Evolutionary conservation across 2,329 filamentous ascomycete genomes (phyloP).

Genomic region (Talaromyces sp.): DNA sequence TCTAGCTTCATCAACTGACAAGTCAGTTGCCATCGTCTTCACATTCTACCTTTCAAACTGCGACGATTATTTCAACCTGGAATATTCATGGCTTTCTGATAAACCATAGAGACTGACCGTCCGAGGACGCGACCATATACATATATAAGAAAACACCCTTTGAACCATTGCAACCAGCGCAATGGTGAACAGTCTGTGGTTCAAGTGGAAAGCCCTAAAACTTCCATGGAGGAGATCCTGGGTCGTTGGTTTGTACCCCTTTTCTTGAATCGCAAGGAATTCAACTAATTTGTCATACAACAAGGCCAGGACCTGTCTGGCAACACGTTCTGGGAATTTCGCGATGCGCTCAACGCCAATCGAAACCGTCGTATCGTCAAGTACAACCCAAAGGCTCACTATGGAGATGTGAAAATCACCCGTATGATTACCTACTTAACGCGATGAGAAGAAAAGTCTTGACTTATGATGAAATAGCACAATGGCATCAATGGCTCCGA

Average conservation of each 20-base stretch:
- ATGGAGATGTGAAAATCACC: slow-evolving; percentile 57
- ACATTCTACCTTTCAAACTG: background rate
- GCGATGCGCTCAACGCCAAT: slow-evolving; percentile 52
- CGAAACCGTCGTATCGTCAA: slow-evolving; percentile 58
- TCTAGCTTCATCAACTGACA: background rate
- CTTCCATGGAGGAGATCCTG: slow-evolving; percentile 61
- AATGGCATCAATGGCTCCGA: slow-evolving; percentile 67
- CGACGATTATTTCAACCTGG: background rate
- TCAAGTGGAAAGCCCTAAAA: slow-evolving; percentile 59
- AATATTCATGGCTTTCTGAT: slow-evolving; percentile 1
- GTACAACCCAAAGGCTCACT: slow-evolving; percentile 51
- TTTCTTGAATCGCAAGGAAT: background rate
- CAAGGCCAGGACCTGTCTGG: slow-evolving; percentile 59
- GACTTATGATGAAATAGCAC: slow-evolving; percentile 41
- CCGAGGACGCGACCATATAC: background rate
- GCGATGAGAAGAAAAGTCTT: background rate
- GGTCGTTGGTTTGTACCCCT: slow-evolving; percentile 48
- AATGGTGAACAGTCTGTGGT: slow-evolving; percentile 53
- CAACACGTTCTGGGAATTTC: slow-evolving; percentile 67
- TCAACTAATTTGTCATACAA: background rate
- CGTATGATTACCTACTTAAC: slow-evolving; percentile 40
- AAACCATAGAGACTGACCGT: background rate
- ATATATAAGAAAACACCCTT: background rate
- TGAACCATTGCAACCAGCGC: slow-evolving; percentile 7
- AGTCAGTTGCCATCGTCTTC: background rate